These are phyloP conservation scores for Penicillium sp. DNA, from an alignment of 2,329 filamentous ascomycete species.

Conservation along the genomic window DNA sequence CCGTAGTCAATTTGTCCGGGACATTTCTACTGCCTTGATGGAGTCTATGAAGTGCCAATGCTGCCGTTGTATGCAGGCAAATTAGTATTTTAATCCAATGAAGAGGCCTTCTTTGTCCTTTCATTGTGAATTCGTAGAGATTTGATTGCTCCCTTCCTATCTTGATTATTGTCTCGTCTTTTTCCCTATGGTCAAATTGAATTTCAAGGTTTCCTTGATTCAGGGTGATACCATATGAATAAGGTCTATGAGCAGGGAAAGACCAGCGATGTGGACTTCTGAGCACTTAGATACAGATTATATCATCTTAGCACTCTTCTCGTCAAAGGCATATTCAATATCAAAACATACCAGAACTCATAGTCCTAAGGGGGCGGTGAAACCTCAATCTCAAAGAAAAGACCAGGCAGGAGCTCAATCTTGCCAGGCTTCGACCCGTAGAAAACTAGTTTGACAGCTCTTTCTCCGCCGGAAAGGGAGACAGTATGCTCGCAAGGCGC, in stretches of 20 bases:
- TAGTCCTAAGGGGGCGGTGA: not conserved
- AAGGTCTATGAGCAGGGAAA: too few relatives aligned
- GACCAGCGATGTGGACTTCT: too few relatives aligned
- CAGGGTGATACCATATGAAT: too few relatives aligned
- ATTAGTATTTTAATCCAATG: not conserved
- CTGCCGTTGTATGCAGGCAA: not conserved
- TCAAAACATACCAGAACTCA: not conserved
- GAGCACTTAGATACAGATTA: too few relatives aligned
- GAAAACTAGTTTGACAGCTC: not conserved
- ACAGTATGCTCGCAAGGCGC: not conserved
- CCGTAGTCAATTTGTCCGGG: not conserved
- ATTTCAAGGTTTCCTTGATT: too few relatives aligned
- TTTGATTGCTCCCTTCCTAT: too few relatives aligned
- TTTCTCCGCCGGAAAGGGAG: not conserved
- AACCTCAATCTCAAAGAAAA: not conserved
- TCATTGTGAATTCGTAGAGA: too few relatives aligned
- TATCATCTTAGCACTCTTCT: too few relatives aligned
- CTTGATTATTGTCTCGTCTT: too few relatives aligned
- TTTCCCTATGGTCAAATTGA: too few relatives aligned
- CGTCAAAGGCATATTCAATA: not conserved
- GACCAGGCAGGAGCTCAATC: not conserved
- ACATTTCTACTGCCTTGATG: not conserved
- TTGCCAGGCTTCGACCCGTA: not conserved
- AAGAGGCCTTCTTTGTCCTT: too few relatives aligned
- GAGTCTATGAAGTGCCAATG: not conserved